Conservation (phyloP, 805 yeast genomes). For the Candida patagonica region DNA sequence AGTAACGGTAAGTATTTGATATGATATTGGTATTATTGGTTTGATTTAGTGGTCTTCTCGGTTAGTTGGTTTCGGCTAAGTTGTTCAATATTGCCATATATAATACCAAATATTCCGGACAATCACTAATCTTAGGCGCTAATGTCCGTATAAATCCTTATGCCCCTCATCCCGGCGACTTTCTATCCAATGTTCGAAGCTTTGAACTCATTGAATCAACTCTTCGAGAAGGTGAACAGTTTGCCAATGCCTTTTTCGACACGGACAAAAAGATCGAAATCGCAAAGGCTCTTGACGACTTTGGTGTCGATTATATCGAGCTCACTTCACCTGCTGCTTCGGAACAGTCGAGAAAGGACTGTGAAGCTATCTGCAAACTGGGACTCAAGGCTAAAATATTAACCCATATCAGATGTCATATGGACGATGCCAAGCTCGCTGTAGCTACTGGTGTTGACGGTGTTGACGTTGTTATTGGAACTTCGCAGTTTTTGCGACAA, state of each 20-base stretch:
- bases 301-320: conserved; percentile 97
- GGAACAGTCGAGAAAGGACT: conserved; percentile 84
- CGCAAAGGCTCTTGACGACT: conserved; percentile 93
- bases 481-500: conserved; percentile 89
- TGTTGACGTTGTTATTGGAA: conserved; percentile 96
- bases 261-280: conserved; percentile 94
- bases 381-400: conserved; percentile 92
- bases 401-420: conserved; percentile 96
- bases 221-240: conserved; percentile 96
- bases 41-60: too few relatives aligned
- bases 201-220: conserved; percentile 94
- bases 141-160: conserved; percentile 54
- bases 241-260: conserved; percentile 91
- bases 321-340: conserved; percentile 96
- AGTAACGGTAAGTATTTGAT: too few relatives aligned
- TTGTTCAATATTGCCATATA: too few relatives aligned
- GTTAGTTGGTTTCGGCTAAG: too few relatives aligned
- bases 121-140: too few relatives aligned
- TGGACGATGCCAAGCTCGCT: conserved; percentile 97
- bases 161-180: conserved; percentile 93
- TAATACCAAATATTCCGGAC: too few relatives aligned
- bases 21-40: too few relatives aligned
- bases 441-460: conserved; percentile 99
- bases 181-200: conserved; percentile 74
- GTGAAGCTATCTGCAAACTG: conserved; percentile 97